Evolutionary conservation across 1,139 yeast species (phyloP), one percentile per base, ranked within the genome.

Genomic region (Zygotorulaspora mrakii): DNA sequence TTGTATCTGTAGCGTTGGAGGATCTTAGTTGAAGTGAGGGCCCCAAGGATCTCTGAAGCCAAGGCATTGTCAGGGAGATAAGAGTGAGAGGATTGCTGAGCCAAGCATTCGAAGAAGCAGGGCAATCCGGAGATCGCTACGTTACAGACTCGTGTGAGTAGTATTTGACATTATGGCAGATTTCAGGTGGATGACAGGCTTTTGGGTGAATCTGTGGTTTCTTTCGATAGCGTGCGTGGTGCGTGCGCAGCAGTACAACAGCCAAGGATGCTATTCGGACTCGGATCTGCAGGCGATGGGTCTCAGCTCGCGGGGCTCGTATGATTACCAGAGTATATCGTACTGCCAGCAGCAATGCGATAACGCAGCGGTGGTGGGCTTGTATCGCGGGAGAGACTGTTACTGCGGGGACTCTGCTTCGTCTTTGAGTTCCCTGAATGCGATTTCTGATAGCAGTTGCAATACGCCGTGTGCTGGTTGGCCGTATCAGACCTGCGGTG

Each of bases 401-500:
- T 80, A 72, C 55, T 82, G 89, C 62, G 87, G 85, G 22, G 62
- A 70, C 47, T 48, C 66, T 0, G 60, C 62, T 30, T 53, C 25
- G 49, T 56, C 18, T 33, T 51, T 28, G 34, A 35, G 31, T 11
- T 39, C 46, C 13, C 77, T 79, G 10, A 48, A 54, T 13, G 33
- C 62, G 10, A 51, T 60, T 10, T 62, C 61, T 28, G 55, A 64
- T 40, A 68, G 68, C 22, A 62, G 70, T 35, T 82, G 91, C 65
- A 53, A 69, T 38, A 53, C 58, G 3, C 42, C 59, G 2, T 82
- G 91, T 62, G 59, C 62, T 32, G 89, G 88, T 5, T 82, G 74
- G 59, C 71, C 72, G 2, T 43, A 51, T 6, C 81, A 77, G 45
- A 68, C 59, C 16, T 82, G 91, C 63, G 91, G 91, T 52, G 86